Conservation (phyloP, 768 basidiomycete species). For the Kwoniella pini region DNA sequence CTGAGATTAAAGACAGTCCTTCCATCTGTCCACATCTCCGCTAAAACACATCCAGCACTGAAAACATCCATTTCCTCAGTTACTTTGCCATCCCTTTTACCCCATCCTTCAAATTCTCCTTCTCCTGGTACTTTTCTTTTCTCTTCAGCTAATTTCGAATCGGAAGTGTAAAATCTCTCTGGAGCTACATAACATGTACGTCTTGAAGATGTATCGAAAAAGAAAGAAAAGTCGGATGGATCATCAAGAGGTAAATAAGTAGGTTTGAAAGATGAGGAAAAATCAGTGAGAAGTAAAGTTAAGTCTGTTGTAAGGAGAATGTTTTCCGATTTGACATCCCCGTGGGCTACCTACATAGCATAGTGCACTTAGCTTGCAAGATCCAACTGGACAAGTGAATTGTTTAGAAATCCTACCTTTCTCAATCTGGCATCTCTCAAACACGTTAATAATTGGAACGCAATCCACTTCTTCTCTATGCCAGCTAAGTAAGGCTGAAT, state of each 20-base stretch:
- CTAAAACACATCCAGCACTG: constrained; percentile 88
- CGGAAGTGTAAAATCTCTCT: constrained; percentile 86
- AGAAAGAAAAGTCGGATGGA: constrained; percentile 96
- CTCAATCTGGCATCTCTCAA: constrained; percentile 78
- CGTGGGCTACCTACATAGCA: constrained; percentile 83
- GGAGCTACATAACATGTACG: constrained; percentile 96
- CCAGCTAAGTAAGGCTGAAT: constrained; percentile 89
- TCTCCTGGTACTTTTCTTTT: constrained; percentile 61
- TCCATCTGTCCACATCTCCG: constrained; percentile 94
- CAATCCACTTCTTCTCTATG: constrained; percentile 98
- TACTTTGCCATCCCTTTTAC: constrained; percentile 74
- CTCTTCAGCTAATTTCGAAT: constrained; percentile 69
- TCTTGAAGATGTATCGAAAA: constrained; percentile 90
- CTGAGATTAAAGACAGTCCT: constrained; percentile 88
- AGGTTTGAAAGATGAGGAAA: constrained; percentile 86
- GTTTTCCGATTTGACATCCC: constrained; percentile 97
- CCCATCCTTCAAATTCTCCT: constrained; percentile 45
- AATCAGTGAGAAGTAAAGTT: constrained; percentile 92
- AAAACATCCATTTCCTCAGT: constrained; percentile 98
- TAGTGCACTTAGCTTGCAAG: too few relatives aligned
- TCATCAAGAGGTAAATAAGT: constrained; percentile 93
- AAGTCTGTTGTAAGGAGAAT: constrained; percentile 95
- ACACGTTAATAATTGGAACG: constrained; percentile 84
- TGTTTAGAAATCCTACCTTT: too few relatives aligned
- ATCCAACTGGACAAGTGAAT: too few relatives aligned